phyloP scores from a whole-genome alignment of 495 filamentous ascomycete genomes.

The Talaromyces ruber region DNA sequence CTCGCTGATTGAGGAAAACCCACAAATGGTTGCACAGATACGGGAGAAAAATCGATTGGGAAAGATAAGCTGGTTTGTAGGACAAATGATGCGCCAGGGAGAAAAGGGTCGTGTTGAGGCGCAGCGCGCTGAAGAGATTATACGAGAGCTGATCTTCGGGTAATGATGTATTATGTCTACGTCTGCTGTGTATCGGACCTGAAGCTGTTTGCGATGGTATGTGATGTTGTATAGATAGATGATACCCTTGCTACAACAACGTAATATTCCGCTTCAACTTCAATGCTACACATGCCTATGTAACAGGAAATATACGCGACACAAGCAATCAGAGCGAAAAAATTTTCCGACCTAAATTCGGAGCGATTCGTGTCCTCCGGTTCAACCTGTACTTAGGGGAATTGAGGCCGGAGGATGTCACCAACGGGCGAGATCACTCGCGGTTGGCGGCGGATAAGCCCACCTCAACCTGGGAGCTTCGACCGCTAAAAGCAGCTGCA shows the following conservation, averaged over 20 bases:
- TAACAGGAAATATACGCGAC: neutral
- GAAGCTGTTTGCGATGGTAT: neutral
- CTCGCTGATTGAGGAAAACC: slow-evolving; percentile 37
- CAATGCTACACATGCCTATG: neutral
- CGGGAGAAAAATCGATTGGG: slow-evolving; percentile 54
- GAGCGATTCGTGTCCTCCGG: slow-evolving; percentile 9
- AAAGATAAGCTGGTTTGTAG: slow-evolving; percentile 82
- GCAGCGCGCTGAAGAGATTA: slow-evolving; percentile 54
- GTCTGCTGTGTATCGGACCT: neutral
- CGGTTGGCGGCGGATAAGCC: slow-evolving; percentile 2
- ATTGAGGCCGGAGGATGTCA: slow-evolving; percentile 10
- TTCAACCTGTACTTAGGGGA: slow-evolving; percentile 47
- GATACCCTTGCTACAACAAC: slow-evolving; percentile 2
- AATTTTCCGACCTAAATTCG: neutral
- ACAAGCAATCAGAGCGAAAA: neutral
- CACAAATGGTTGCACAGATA: slow-evolving; percentile 60
- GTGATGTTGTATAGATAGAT: slow-evolving; percentile 3
- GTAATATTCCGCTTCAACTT: neutral
- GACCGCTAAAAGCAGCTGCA: slow-evolving; percentile 43
- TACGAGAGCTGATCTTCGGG: slow-evolving; percentile 46
- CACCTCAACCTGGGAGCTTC: neutral
- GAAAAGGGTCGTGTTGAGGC: slow-evolving; percentile 74
- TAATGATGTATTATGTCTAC: neutral
- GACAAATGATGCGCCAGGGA: slow-evolving; percentile 77
- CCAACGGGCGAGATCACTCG: neutral